Percentiles rank a stretch among this genome's conserved stretches.
These are phyloP conservation scores for Cryptosporidium canis DNA, from an alignment of 169 alveolate species.

Conservation along the genomic window DNA sequence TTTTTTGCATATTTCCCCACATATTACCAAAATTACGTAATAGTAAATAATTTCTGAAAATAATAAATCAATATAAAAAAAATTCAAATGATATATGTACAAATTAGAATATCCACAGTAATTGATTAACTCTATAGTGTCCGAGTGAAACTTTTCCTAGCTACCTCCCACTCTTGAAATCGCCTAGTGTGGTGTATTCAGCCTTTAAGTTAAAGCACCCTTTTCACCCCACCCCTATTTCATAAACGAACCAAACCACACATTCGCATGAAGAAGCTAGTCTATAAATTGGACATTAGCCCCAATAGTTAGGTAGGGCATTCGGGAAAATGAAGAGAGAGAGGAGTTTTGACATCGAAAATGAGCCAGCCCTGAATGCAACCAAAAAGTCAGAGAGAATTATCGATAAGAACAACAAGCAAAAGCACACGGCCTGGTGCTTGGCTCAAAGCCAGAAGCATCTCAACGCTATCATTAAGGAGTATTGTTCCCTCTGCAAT, in stretches of 20 bases:
- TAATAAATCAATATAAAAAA: not conserved
- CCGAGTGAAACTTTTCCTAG: not conserved
- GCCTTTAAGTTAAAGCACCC: not conserved
- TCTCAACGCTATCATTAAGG: not conserved
- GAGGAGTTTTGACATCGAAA: not conserved
- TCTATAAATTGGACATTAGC: not conserved
- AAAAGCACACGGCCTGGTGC: conserved; percentile 49
- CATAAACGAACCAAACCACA: not conserved
- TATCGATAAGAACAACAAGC: conserved; percentile 49
- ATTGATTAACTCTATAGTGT: not conserved
- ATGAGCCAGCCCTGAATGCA: not conserved
- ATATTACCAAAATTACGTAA: too few species aligned
- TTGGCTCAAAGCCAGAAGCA: conserved; percentile 46
- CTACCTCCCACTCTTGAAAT: not conserved
- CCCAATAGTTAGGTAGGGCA: not conserved
- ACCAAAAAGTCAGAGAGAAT: conserved; percentile 9
- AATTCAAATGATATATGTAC: too few species aligned
- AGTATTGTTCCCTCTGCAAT: conserved; percentile 33
- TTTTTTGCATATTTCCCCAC: conserved; percentile 40
- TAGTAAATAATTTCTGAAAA: too few species aligned
- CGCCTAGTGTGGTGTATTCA: not conserved
- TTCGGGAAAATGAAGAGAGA: conserved; percentile 52
- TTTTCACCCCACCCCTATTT: not conserved
- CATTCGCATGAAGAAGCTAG: not conserved
- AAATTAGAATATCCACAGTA: not conserved